phyloP scores from a whole-genome alignment of 106 monocot species.

The Xerophyta viscosa region DNA sequence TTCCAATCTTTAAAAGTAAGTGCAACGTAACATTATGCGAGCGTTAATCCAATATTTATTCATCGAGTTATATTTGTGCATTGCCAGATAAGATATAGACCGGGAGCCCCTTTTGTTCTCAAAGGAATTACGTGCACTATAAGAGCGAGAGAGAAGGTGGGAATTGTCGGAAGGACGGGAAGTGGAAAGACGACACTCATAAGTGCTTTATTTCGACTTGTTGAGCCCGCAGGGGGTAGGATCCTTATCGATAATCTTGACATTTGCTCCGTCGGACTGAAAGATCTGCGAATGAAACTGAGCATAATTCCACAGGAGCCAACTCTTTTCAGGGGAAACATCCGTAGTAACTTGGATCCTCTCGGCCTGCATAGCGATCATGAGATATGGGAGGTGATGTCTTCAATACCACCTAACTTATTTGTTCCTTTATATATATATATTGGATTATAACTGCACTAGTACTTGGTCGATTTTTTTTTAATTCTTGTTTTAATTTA shows the following conservation, averaged over 20 bases:
- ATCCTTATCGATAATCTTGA: constrained; percentile 60
- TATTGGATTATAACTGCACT: too few relatives aligned
- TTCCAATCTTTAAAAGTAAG: constrained; percentile 59
- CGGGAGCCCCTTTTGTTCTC: constrained; percentile 41
- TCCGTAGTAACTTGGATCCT: constrained; percentile 70
- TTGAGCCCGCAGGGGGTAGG: constrained; percentile 43
- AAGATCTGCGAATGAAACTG: constrained; percentile 62
- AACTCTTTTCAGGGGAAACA: constrained; percentile 59
- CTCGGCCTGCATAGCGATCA: constrained; percentile 43
- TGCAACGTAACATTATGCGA: background rate
- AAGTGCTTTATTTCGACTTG: constrained; percentile 59
- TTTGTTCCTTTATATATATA: too few relatives aligned
- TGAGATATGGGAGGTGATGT: constrained; percentile 70
- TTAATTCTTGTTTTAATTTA: too few relatives aligned
- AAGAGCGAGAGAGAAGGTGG: constrained; percentile 47
- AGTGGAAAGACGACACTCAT: constrained; percentile 77
- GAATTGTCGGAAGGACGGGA: constrained; percentile 69
- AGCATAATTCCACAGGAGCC: constrained; percentile 87
- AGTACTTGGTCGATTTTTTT: too few relatives aligned
- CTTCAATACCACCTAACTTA: too few relatives aligned
- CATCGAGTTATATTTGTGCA: background rate
- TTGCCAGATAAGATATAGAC: constrained; percentile 52
- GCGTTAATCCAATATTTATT: background rate
- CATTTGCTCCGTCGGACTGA: constrained; percentile 53
- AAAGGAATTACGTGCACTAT: constrained; percentile 70